A percentile compares a stretch with the other conserved stretches of the same genome.
Conservation (phyloP, 1,139 yeast genomes). For the Nakaseomyces sp. region DNA sequence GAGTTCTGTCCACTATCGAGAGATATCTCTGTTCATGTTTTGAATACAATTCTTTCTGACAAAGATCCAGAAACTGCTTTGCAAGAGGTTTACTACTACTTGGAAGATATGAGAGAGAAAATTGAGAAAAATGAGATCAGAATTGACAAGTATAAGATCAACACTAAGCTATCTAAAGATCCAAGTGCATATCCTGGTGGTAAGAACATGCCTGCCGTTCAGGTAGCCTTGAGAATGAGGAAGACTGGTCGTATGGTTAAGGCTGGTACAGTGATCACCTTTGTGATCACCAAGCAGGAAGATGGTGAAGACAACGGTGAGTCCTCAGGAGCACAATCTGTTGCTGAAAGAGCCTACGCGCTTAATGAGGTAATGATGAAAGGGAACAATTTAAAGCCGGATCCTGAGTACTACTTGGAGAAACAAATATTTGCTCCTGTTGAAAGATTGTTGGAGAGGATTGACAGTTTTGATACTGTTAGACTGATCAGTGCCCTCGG, state of each 20-base stretch:
- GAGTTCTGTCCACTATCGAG: slow-evolving; percentile 91
- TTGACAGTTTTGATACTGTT: slow-evolving; percentile 79
- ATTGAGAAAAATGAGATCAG: slow-evolving; percentile 55
- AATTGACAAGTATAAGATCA: slow-evolving; percentile 58
- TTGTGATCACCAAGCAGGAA: slow-evolving; percentile 50
- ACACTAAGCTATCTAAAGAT: slow-evolving; percentile 68
- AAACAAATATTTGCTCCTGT: slow-evolving; percentile 89
- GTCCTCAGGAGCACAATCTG: slow-evolving; percentile 10
- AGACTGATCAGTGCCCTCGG: slow-evolving; percentile 74
- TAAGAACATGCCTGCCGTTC: slow-evolving; percentile 84
- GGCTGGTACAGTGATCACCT: slow-evolving; percentile 87
- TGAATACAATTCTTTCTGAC: slow-evolving; percentile 64
- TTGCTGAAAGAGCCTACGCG: slow-evolving; percentile 73
- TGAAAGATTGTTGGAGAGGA: slow-evolving; percentile 74
- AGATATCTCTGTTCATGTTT: slow-evolving; percentile 70
- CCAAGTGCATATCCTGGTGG: slow-evolving; percentile 70
- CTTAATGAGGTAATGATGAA: slow-evolving; percentile 58
- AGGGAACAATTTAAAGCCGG: slow-evolving; percentile 50
- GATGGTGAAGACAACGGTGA: slow-evolving; percentile 22
- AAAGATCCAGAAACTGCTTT: slow-evolving; percentile 72
- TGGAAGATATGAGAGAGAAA: slow-evolving; percentile 52
- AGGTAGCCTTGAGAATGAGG: slow-evolving; percentile 76
- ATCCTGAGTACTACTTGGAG: slow-evolving; percentile 69
- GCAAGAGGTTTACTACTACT: slow-evolving; percentile 60
- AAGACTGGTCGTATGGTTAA: slow-evolving; percentile 75